phyloP scores from a whole-genome alignment of 2,329 filamentous ascomycete species.

The Chlorencoelia australis region DNA sequence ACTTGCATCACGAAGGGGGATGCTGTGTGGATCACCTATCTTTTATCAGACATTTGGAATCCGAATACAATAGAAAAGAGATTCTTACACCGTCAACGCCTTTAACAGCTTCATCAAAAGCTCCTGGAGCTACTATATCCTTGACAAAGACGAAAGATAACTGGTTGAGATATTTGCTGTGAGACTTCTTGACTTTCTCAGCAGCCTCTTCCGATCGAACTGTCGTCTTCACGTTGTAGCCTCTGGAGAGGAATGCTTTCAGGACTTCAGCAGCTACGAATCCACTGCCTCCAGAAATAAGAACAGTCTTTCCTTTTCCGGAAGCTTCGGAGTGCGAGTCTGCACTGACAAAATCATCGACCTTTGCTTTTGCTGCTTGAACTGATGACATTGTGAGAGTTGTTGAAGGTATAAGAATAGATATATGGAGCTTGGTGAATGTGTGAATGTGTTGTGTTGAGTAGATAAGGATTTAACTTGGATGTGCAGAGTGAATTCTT shows the following conservation, averaged over 20 bases:
- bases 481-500: background rate
- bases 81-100: slow-evolving; percentile 53
- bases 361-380: background rate
- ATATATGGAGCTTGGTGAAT: background rate
- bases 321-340: slow-evolving; percentile 3
- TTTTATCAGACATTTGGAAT: slow-evolving; percentile 1
- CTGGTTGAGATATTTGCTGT: slow-evolving; percentile 28
- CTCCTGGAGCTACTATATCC: slow-evolving; percentile 59
- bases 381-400: background rate
- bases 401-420: background rate
- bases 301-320: slow-evolving; percentile 15
- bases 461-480: background rate
- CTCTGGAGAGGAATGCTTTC: slow-evolving; percentile 32
- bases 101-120: slow-evolving; percentile 48
- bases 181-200: slow-evolving; percentile 31
- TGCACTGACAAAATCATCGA: slow-evolving; percentile 3
- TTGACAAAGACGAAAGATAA: slow-evolving; percentile 43
- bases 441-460: too few relatives aligned
- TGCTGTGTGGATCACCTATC: slow-evolving; percentile 54
- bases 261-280: slow-evolving; percentile 43
- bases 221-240: slow-evolving; percentile 32
- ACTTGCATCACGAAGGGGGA: slow-evolving; percentile 36
- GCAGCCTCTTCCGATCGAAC: slow-evolving; percentile 37
- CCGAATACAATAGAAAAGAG: background rate
- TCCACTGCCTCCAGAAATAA: slow-evolving; percentile 32